These are phyloP conservation scores for Quercus tomentella DNA, from an alignment of 331 rosid genomes.

Conservation along the genomic window DNA sequence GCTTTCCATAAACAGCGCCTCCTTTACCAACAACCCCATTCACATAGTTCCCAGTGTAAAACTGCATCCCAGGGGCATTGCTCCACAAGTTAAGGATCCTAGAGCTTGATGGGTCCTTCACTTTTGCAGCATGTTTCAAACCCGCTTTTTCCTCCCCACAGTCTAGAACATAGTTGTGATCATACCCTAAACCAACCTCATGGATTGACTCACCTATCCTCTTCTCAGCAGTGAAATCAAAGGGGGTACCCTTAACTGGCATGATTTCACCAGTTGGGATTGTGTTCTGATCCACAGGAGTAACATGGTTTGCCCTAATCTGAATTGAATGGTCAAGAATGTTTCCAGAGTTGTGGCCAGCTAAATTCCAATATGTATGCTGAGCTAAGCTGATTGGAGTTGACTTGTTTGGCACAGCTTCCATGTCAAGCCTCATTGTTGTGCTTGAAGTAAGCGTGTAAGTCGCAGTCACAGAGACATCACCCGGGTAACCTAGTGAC, in stretches of 20 bases:
- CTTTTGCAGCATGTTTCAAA: conserved; percentile 75
- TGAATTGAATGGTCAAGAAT: conserved; percentile 72
- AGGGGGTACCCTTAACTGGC: conserved; percentile 73
- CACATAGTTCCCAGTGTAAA: conserved; percentile 88
- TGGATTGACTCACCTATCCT: conserved; percentile 62
- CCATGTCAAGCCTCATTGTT: conserved; percentile 91
- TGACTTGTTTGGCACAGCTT: conserved; percentile 79
- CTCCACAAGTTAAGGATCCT: conserved; percentile 90
- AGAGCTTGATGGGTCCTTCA: conserved; percentile 76
- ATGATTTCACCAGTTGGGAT: conserved; percentile 80
- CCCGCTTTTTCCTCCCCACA: conserved; percentile 62
- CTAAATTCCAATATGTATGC: conserved; percentile 96
- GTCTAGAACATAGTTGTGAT: conserved; percentile 83
- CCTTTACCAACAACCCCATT: conserved; percentile 64
- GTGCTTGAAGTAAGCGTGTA: conserved; percentile 76
- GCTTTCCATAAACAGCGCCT: conserved; percentile 72
- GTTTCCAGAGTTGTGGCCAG: conserved; percentile 76
- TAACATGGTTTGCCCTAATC: conserved; percentile 62
- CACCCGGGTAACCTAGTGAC: conserved; percentile 74
- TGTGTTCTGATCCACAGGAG: conserved; percentile 64
- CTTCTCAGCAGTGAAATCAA: conserved; percentile 71
- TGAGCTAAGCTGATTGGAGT: conserved; percentile 86
- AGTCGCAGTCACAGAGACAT: conserved; percentile 64
- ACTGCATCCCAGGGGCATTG: conserved; percentile 83
- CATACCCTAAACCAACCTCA: conserved; percentile 79